These are phyloP conservation scores for Pythium guiyangense DNA, from an alignment of 352 stramenopile genomes.

Conservation along the genomic window DNA sequence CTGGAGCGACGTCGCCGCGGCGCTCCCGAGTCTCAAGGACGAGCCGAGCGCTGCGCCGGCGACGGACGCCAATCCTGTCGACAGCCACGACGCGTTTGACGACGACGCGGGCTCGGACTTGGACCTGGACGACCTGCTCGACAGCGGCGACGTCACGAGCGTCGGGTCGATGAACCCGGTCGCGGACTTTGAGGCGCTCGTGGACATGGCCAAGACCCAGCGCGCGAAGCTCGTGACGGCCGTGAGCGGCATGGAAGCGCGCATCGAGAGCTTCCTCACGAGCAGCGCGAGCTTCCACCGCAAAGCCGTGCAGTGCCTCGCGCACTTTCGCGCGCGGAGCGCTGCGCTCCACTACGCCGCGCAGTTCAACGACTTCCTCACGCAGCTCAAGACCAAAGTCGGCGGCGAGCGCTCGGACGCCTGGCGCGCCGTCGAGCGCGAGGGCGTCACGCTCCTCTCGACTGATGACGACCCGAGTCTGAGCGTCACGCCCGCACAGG, in stretches of 20 bases:
- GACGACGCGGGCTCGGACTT: constrained; percentile 55
- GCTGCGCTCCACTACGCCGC: constrained; percentile 64
- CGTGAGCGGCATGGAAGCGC: constrained; percentile 62
- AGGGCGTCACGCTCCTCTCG: constrained; percentile 56
- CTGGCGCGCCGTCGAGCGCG: constrained; percentile 51
- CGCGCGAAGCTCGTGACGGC: constrained; percentile 34
- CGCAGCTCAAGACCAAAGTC: constrained; percentile 40
- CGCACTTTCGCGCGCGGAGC: constrained; percentile 67
- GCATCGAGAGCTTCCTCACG: constrained; percentile 63
- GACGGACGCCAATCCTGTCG: background rate
- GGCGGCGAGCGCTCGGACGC: constrained; percentile 36
- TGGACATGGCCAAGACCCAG: constrained; percentile 50
- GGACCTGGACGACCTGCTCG: constrained; percentile 72
- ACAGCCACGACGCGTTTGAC: constrained; percentile 12
- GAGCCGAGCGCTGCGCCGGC: too few relatives aligned
- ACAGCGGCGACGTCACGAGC: constrained; percentile 49
- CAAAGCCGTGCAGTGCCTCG: constrained; percentile 67
- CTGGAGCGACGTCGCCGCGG: constrained; percentile 61
- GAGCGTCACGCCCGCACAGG: constrained; percentile 39
- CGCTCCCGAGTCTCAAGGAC: constrained; percentile 21
- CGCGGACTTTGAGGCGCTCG: constrained; percentile 71
- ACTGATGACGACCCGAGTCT: constrained; percentile 52
- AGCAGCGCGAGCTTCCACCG: constrained; percentile 43
- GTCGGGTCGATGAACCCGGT: constrained; percentile 86
- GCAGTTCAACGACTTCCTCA: constrained; percentile 74